Conservation (phyloP, 176 grass and related monocot genomes). For the maize (Zea mays) region Zm-B73-REFERENCE-NAM-5.0 NC_050098.1:231433001-231433500, state of each 20-base stretch:
- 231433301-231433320: constrained; percentile 44
- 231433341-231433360: constrained; percentile 32
- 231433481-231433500: background rate
- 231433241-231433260: constrained; percentile 29
- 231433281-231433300: background rate
- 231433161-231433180: background rate
- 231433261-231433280: constrained; percentile 25
- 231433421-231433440: background rate
- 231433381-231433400: constrained; percentile 1
- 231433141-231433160: constrained; percentile 26
- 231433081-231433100: constrained; percentile 36
- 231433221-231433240: background rate
- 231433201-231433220: background rate
- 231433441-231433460: background rate
- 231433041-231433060: constrained; percentile 19
- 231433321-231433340: constrained; percentile 11
- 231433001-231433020: background rate
- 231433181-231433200: background rate
- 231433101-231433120: background rate
- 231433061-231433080: constrained; percentile 30
- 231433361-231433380: constrained; percentile 22
- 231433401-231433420: background rate
- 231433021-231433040: constrained; percentile 24
- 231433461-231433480: background rate
- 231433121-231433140: constrained; percentile 14